A percentile compares a stretch with the other conserved stretches of the same genome.
phyloP scores from a whole-genome alignment of 2,329 filamentous ascomycete genomes.

The Acrodontium crateriforme region DNA sequence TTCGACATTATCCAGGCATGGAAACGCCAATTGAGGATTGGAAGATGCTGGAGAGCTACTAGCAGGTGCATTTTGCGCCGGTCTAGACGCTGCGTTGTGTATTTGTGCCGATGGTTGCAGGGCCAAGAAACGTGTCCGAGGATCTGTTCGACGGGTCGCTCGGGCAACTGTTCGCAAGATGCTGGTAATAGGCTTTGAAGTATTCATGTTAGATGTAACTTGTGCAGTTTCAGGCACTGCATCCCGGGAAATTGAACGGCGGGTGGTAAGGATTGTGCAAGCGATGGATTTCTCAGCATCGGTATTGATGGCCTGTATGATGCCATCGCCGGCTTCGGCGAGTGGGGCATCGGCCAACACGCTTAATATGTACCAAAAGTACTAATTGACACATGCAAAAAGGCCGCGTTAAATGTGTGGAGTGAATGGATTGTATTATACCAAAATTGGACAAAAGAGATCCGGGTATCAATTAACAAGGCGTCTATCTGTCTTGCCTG shows the following conservation, averaged over 20 bases:
- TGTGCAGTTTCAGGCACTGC: background rate
- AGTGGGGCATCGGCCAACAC: no score
- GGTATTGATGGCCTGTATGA: background rate
- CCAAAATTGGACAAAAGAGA: no score
- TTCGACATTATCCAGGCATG: slow-evolving; percentile 77
- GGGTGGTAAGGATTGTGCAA: background rate
- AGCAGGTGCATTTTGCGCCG: slow-evolving; percentile 15
- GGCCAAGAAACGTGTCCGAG: slow-evolving; percentile 8
- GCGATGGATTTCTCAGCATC: slow-evolving; percentile 1
- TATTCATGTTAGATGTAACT: background rate
- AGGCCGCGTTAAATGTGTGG: no score
- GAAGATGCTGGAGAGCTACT: slow-evolving; percentile 32
- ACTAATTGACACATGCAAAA: no score
- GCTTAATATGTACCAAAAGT: no score
- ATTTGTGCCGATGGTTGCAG: slow-evolving; percentile 2
- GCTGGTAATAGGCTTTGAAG: background rate
- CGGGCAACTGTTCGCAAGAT: slow-evolving; percentile 3
- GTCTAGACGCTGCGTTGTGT: slow-evolving; percentile 4
- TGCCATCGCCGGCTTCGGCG: slow-evolving; percentile 1
- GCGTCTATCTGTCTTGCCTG: no score
- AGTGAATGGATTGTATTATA: no score
- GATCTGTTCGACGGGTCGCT: slow-evolving; percentile 10
- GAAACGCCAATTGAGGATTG: slow-evolving; percentile 79
- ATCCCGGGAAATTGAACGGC: background rate
- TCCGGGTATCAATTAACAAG: no score